Base-by-base conservation (phyloP, 441 rosid genomes). In the Aleurites moluccanus region DNA sequence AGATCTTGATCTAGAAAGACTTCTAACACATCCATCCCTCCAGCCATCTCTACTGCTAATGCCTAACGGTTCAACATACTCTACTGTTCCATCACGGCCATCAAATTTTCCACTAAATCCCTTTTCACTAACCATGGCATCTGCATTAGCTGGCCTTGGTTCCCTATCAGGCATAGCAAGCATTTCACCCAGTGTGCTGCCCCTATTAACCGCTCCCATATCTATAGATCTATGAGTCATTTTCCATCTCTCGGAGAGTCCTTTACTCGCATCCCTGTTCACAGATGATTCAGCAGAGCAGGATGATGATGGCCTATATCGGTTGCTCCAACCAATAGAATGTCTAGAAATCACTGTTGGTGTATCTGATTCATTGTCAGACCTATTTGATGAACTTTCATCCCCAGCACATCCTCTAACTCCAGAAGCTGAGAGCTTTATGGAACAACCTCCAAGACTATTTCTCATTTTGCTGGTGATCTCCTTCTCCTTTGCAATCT, bases 201-300 rank as follows among this genome's bases (percentile, higher is more conserved):
- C 83, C 77, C 89, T 82, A 75, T 87, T 82, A 78, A 81, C 77
- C 57, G 78, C 80, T 75, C 82, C 85, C 78, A 85, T 74, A 73
- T 89, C 94, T 64, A 85, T 86, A 60, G 86, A 87, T 72, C 79
- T 85, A 74, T 88, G 94, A 73, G 92, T 79, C 88, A 91, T 80
- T 78, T 86, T 91, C 99, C 99, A 96, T 88, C 99, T 90, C 85
- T 92, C 96, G 67, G 97, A 91, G 59, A 96, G 90, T 87, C 99
- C 89, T 83, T 86, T 88, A 83, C 81, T 91, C 14, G 99, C 98
- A 84, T 96, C 98, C 84, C 83, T 91, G 74, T 85, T 87, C 61
- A 90, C 90, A 68, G 89, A 85, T 85, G 97, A 91, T 80, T 88
- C 88, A 20, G 83, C 68, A 66, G 89, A 81, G 52, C 50, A 81